Evolutionary conservation across 2,329 filamentous ascomycete genomes (phyloP).

Genomic region (Coniochaeta hoffmannii): DNA sequence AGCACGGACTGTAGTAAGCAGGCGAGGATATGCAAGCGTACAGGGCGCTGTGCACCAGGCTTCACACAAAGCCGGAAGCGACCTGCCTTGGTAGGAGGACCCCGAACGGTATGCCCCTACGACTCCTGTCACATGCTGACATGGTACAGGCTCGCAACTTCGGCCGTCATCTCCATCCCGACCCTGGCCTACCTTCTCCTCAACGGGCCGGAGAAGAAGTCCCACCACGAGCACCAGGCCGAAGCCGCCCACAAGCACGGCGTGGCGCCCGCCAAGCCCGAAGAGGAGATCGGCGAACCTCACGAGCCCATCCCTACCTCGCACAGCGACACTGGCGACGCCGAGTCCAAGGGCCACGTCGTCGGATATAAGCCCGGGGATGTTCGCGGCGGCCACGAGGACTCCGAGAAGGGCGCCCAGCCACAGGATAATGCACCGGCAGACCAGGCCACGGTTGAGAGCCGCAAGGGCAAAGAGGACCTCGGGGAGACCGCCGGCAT

Average conservation of each 20-base stretch:
- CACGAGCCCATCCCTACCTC: not conserved
- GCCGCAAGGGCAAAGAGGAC: not conserved
- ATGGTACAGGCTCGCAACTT: slow-evolving; percentile 10
- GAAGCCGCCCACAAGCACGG: slow-evolving; percentile 15
- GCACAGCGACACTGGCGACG: not conserved
- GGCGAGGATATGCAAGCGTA: slow-evolving; percentile 11
- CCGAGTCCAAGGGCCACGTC: slow-evolving; percentile 3
- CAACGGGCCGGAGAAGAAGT: not conserved
- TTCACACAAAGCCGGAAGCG: slow-evolving; percentile 4
- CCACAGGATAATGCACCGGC: slow-evolving; percentile 3
- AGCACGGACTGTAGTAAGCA: not conserved
- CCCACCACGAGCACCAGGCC: slow-evolving; percentile 9
- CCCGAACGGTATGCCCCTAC: not conserved
- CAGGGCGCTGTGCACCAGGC: slow-evolving; percentile 6
- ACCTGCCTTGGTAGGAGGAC: slow-evolving; percentile 14
- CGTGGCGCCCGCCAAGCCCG: slow-evolving; percentile 11
- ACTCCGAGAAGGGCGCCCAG: not conserved
- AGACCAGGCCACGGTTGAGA: slow-evolving; percentile 2
- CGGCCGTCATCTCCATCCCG: slow-evolving; percentile 10
- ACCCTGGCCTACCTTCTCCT: slow-evolving; percentile 9
- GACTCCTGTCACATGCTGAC: not conserved
- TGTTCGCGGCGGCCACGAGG: too few relatives aligned
- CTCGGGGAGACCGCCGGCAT: not conserved
- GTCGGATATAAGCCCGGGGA: too few relatives aligned
- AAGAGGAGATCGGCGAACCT: not conserved